A percentile compares a stretch with the other conserved stretches of the same genome.
These are phyloP conservation scores for Debaryomyces subglobosus DNA, from an alignment of 1,139 yeast species.

Conservation along the genomic window DNA sequence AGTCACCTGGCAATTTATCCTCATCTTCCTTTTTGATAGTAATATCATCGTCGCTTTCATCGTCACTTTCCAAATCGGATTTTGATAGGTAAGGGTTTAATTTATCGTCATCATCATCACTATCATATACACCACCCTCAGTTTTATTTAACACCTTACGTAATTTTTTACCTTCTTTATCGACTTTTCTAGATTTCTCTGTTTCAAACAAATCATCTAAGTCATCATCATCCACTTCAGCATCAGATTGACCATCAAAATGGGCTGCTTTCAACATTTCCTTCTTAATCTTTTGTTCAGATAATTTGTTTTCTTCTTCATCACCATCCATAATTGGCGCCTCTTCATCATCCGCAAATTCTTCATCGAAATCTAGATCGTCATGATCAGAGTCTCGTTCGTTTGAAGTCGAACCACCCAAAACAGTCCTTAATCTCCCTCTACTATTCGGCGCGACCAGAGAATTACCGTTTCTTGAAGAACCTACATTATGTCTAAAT, in stretches of 20 bases:
- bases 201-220: slow-evolving; percentile 69
- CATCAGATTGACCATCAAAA: slow-evolving; percentile 63
- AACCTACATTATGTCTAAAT: slow-evolving; percentile 34
- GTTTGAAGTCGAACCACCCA: slow-evolving; percentile 47
- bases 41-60: slow-evolving; percentile 38
- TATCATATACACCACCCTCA: slow-evolving; percentile 89
- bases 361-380: slow-evolving; percentile 93
- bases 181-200: slow-evolving; percentile 68
- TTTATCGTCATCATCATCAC: slow-evolving; percentile 74
- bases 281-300: slow-evolving; percentile 83
- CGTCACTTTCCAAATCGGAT: slow-evolving; percentile 67
- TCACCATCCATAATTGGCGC: slow-evolving; percentile 98
- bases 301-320: slow-evolving; percentile 90
- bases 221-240: slow-evolving; percentile 61
- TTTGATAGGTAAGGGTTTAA: slow-evolving; percentile 79
- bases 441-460: slow-evolving; percentile 16
- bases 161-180: slow-evolving; percentile 87
- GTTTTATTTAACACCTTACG: slow-evolving; percentile 82
- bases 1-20: slow-evolving; percentile 27
- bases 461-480: slow-evolving; percentile 21
- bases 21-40: slow-evolving; percentile 49
- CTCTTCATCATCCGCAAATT: slow-evolving; percentile 97
- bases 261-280: slow-evolving; percentile 89
- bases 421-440: slow-evolving; percentile 60
- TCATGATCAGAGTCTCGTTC: slow-evolving; percentile 82